These are phyloP conservation scores for Brasenia schreberi DNA, from an alignment of 164 flowering plant species.

Conservation along the genomic window DNA sequence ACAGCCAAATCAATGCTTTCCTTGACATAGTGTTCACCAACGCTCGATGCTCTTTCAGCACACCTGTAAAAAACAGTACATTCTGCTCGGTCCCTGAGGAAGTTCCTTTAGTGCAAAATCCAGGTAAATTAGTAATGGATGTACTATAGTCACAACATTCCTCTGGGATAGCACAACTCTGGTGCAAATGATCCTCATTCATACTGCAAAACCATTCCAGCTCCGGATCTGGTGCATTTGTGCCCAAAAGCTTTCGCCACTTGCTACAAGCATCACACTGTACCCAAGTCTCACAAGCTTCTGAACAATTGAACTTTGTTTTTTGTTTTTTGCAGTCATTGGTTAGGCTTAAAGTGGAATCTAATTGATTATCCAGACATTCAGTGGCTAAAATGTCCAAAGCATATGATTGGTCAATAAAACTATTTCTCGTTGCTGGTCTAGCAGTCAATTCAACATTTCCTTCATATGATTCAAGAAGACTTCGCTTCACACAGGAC, in stretches of 20 bases:
- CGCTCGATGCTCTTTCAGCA: constrained; percentile 59
- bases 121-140: constrained; percentile 52
- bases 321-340: constrained; percentile 10
- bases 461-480: constrained; percentile 30
- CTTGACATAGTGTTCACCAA: constrained; percentile 40
- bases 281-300: constrained; percentile 63
- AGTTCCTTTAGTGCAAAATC: constrained; percentile 59
- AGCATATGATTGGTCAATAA: constrained; percentile 9
- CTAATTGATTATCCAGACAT: constrained; percentile 8
- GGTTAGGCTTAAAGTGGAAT: constrained; percentile 6
- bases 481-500: constrained; percentile 47
- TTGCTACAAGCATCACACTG: constrained; percentile 88
- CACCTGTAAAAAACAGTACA: constrained; percentile 58
- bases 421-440: constrained; percentile 11
- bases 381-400: constrained; percentile 5
- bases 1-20: constrained; percentile 74
- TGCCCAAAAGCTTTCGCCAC: constrained; percentile 61
- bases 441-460: constrained; percentile 9
- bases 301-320: constrained; percentile 12
- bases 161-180: constrained; percentile 65
- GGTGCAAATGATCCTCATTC: constrained; percentile 52
- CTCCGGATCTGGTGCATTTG: constrained; percentile 24
- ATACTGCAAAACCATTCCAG: constrained; percentile 91
- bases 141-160: constrained; percentile 46
- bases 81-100: constrained; percentile 51